These are phyloP conservation scores for Marchantia polymorpha DNA, from an alignment of 225 moss, liverwort and hornwort genomes.

Conservation along the genomic window DNA sequence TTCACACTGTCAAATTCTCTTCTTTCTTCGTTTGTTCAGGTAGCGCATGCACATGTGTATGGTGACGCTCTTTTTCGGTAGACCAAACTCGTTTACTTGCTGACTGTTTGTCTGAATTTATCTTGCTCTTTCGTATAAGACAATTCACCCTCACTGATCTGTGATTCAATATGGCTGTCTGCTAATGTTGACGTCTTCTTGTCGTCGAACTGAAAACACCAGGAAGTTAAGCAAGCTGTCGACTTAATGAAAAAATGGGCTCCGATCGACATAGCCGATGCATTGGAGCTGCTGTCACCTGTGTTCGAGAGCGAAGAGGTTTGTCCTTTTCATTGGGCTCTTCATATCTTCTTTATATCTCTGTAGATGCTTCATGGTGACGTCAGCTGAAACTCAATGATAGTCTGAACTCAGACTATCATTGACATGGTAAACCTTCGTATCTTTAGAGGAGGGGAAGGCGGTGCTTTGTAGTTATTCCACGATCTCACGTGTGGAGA, in stretches of 20 bases:
- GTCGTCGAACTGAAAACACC: slow-evolving; percentile 11
- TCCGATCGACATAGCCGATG: slow-evolving; percentile 89
- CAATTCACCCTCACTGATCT: neutral
- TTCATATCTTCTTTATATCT: neutral
- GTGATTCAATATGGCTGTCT: neutral
- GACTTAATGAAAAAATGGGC: slow-evolving; percentile 91
- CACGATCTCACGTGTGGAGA: too few relatives aligned
- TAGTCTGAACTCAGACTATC: neutral
- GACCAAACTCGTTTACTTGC: neutral
- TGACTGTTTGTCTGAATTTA: neutral
- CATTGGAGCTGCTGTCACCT: slow-evolving; percentile 82
- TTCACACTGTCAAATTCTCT: neutral
- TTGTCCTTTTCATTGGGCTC: neutral
- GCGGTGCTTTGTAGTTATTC: too few relatives aligned
- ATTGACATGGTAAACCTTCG: neutral
- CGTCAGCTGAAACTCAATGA: neutral
- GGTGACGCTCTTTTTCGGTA: neutral
- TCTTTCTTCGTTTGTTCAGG: neutral
- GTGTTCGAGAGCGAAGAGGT: slow-evolving; percentile 98
- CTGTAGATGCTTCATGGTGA: neutral
- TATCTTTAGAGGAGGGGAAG: too few relatives aligned
- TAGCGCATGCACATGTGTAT: neutral
- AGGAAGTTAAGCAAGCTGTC: slow-evolving; percentile 95
- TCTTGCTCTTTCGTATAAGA: neutral
- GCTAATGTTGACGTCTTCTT: neutral